Base-by-base conservation (phyloP, 2,329 filamentous ascomycete species). In the Penicillium oxalicum region DNA sequence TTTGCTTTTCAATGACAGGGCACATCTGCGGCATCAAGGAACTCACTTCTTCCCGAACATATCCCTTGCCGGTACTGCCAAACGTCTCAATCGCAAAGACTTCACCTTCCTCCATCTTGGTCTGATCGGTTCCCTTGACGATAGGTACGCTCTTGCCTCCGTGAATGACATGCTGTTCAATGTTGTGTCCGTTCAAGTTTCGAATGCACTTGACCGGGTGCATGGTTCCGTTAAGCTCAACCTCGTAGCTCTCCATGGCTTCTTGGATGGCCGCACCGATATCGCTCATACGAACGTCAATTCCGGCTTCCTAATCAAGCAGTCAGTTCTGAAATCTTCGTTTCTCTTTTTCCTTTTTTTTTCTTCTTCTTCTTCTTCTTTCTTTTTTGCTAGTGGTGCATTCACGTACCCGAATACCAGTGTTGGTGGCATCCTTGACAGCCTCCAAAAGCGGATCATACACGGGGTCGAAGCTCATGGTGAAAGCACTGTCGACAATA, bases 21-120 rank as follows among this genome's bases (percentile, higher is more conserved):
- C 18, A 18, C 18, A 18, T 18, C 18, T 18, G 18, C 18, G 18
- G 18, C 29, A 42, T 18, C 24, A 18, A 28, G n/a, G 34, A 32
- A 69, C 79, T 67, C 71, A 89, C 86, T 71, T 95, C 88, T 64
- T 96, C 90, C 56, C 82, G 76, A 48, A 95, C 88, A 64, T 88
- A 87, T 56, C 90, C 91, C 66, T 88, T 91, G 55, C 91, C 91
- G 24, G 91, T 96, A 67, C 86, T 93, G 52, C 91, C 91, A 69
- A 96, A 96, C 0, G 91, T 96, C 75, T 96, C 91, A 60, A 96
- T 95, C 56, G 91, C 91, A 69, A 94, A 97, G 13, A 90, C 84
- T 65, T 97, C 91, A 37, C 90, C 90, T 72, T 96, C 91, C 73
- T 96, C 91, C 91, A 97, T 97, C 78, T 95, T 95, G 45, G 89